Evolutionary conservation across 2,329 filamentous ascomycete genomes (phyloP), one percentile per base, ranked within the genome.

Genomic region (Alternaria sp.): DNA sequence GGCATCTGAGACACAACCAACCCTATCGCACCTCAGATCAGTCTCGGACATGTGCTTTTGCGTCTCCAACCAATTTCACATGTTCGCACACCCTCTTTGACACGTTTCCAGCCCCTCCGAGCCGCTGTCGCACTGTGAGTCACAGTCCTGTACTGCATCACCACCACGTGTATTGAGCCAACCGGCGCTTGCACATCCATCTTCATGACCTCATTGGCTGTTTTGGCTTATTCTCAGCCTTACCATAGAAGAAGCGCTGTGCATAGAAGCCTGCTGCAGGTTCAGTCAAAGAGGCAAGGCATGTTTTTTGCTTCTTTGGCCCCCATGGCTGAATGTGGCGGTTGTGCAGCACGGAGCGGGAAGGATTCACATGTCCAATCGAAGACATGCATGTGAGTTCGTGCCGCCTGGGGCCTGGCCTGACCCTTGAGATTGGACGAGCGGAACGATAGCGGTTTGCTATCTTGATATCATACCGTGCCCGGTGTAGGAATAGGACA

Each of bases 1-100:
- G 71, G 68, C 57, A 68, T 66, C 66, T 68, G 70, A 73, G 68
- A 74, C 71, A 68, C 57, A 49, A 46, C 28, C 32, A 54, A 59
- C 32, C 54, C 43, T 53, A 65, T 62, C 26, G 59, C 52, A 57
- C 60, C 63, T 72, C 68, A 67, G 56, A 54, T 54, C 42, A 42
- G 62, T 52, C 54, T 58, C 62, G 42, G 34, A 58, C 41, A 38
- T 55, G 43, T 51, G 46, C 61, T 59, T 61, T 63, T 57, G 51
- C 43, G 30, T 54, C 39, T 60, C 44, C 51, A 59, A 49, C 44
- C 32, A 55, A 49, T 44, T 34, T 53, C 43, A 57, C 59, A 59
- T 62, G 48, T 44, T 60, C 43, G n/a, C 47, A 66, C 63, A 64
- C 61, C 55, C 41, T 49, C 54, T 46, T 43, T 63, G 32, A 32